Base-by-base conservation (phyloP, 2,329 filamentous ascomycete species). In the Endothia cerciana region DNA sequence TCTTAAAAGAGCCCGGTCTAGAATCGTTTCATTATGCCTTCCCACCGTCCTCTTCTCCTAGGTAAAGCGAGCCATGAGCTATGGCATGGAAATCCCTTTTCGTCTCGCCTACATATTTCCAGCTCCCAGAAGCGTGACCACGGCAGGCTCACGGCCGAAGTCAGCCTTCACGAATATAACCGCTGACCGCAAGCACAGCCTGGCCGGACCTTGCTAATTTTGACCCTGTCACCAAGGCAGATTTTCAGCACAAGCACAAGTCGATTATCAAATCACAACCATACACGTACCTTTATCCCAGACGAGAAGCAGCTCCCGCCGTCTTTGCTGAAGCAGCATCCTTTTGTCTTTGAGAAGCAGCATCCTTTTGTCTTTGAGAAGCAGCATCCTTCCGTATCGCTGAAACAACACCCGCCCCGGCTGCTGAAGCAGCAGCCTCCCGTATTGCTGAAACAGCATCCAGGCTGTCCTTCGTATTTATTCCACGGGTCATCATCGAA, bases 401-500 rank as follows among this genome's bases (percentile, higher is more conserved):
- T 68, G 36, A 68, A 68, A 17, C 45, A 60, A 30, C 66, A 68
- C 2, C 63, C 66, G 1, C 63, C 66, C 2, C 55, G 63, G 7
- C 15, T 6, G 56, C 66, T 68, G 36, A 65, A 68, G 56, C 60
- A 68, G 49, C 66, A 63, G 15, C 66, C 66, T 4, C 66, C 66
- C 0, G 45, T 63, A 1, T 43, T 17, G 57, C 66, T 68, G 43
- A 47, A 64, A 30, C 64, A 68, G 28, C 56, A 63, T 0, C 64
- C 60, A 0, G 55, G 15, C 2, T 25, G 7, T 13, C 47, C 33
- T 13, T 64, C 58, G 43, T 67, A 58, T n/a, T 57, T 62, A 30
- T 25, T 41, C 36, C 41, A 58, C 4, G 57, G 40, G 4, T 55
- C n/a, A 1, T n/a, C n/a, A 15, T 17, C 7, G 19, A 25, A 0